Conservation (phyloP, 2,329 filamentous ascomycete genomes). For the Pseudogymnoascus sp. region DNA sequence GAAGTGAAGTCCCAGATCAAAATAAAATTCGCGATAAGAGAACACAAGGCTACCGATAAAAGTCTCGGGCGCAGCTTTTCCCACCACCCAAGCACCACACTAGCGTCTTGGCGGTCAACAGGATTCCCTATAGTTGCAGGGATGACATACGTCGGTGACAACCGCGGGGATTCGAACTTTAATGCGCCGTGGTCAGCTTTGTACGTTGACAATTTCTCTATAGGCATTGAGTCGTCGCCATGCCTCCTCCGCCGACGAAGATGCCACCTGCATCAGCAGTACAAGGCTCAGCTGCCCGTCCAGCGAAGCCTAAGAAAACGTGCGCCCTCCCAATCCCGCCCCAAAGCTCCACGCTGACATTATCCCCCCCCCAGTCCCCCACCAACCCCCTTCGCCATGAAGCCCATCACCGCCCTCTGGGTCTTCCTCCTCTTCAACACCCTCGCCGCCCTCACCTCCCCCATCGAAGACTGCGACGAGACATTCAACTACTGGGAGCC, state of each 20-base stretch:
- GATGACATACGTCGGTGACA: neutral
- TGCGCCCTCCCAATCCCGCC: neutral
- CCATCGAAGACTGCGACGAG: slow-evolving; percentile 97
- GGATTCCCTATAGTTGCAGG: neutral
- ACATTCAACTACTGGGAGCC: slow-evolving; percentile 99
- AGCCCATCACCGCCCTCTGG: slow-evolving; percentile 71
- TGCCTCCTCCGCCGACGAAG: neutral
- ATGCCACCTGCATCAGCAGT: neutral
- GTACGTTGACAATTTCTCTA: neutral
- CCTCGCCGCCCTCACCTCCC: slow-evolving; percentile 71
- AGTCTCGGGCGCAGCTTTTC: neutral
- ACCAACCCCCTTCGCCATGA: slow-evolving; percentile 53
- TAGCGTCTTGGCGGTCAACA: neutral
- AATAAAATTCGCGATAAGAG: neutral
- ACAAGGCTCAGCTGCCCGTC: neutral
- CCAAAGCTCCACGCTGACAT: neutral
- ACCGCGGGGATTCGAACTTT: neutral
- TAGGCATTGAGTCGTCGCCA: neutral
- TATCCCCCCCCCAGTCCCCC: slow-evolving; percentile 17
- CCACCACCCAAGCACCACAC: neutral
- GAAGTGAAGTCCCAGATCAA: neutral
- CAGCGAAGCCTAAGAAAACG: neutral
- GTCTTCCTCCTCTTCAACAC: slow-evolving; percentile 67
- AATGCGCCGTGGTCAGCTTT: neutral
- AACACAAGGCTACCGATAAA: neutral